phyloP scores from a whole-genome alignment of 1,139 yeast species.

The Debaryomyces udenii region DNA sequence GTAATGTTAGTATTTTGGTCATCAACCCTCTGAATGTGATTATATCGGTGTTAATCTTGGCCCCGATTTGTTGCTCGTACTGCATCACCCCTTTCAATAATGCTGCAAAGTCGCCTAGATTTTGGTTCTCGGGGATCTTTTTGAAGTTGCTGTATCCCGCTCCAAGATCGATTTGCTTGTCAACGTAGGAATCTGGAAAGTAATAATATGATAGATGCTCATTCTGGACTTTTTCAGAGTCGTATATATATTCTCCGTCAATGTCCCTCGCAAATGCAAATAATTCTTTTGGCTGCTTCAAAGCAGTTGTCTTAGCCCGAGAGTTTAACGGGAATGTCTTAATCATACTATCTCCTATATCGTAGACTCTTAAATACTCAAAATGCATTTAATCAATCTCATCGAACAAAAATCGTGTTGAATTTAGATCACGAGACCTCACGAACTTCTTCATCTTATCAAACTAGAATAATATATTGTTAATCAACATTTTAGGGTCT shows the following conservation, averaged over 20 bases:
- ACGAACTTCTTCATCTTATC: background rate
- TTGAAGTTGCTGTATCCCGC: conserved; percentile 65
- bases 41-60: conserved; percentile 61
- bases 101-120: conserved; percentile 58
- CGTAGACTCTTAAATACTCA: no score
- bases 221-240: conserved; percentile 49
- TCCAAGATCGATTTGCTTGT: conserved; percentile 57
- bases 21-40: conserved; percentile 85
- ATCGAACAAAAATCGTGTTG: conserved; percentile 7
- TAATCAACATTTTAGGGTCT: no score
- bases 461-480: no score
- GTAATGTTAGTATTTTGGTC: conserved; percentile 66
- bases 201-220: conserved; percentile 63
- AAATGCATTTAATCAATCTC: background rate
- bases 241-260: conserved; percentile 46
- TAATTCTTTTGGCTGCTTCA: conserved; percentile 77
- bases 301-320: conserved; percentile 55
- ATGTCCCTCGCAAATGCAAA: conserved; percentile 59
- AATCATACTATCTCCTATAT: conserved; percentile 19
- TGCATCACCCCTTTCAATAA: conserved; percentile 56
- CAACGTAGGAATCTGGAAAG: conserved; percentile 69
- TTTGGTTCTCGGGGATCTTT: conserved; percentile 55
- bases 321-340: conserved; percentile 48
- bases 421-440: conserved; percentile 6
- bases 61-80: conserved; percentile 53